phyloP scores from a whole-genome alignment of 2,329 filamentous ascomycete genomes.

The Fusarium sp. region DNA sequence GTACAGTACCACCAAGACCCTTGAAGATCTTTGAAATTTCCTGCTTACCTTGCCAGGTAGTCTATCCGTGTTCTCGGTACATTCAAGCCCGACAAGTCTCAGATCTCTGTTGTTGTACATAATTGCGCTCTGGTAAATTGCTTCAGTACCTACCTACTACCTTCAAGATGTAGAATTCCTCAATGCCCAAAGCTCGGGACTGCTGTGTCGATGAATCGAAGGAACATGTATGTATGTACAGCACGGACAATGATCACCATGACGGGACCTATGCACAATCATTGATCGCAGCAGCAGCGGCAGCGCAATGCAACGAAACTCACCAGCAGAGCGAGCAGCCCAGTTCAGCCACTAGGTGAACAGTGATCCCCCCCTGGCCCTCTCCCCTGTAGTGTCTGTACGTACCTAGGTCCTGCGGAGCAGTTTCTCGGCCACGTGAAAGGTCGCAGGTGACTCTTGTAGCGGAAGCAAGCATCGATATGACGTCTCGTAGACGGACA shows the following conservation, averaged over 20 bases:
- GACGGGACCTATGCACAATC: constrained; percentile 9
- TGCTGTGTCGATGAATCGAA: constrained; percentile 2
- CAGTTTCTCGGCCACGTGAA: constrained; percentile 26
- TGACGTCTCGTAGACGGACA: background rate
- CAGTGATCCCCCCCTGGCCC: background rate
- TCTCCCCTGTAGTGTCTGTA: background rate
- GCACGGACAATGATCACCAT: constrained; percentile 33
- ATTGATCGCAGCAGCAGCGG: constrained; percentile 1
- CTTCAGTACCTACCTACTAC: background rate
- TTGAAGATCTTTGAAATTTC: constrained; percentile 1
- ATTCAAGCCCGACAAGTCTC: constrained; percentile 6
- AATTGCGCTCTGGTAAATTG: background rate
- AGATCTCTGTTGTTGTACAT: background rate
- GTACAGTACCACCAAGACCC: background rate
- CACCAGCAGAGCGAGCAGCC: background rate
- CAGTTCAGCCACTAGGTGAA: background rate
- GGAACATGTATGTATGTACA: background rate
- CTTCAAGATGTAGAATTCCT: background rate
- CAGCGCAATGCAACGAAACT: background rate
- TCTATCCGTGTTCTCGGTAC: constrained; percentile 8
- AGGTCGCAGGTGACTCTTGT: constrained; percentile 26
- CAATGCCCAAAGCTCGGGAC: background rate
- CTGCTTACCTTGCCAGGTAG: background rate
- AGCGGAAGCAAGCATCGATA: constrained; percentile 3
- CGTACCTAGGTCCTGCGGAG: background rate